These are phyloP conservation scores for Atkinsonella texensis DNA, from an alignment of 2,329 filamentous ascomycete species.

Conservation along the genomic window DNA sequence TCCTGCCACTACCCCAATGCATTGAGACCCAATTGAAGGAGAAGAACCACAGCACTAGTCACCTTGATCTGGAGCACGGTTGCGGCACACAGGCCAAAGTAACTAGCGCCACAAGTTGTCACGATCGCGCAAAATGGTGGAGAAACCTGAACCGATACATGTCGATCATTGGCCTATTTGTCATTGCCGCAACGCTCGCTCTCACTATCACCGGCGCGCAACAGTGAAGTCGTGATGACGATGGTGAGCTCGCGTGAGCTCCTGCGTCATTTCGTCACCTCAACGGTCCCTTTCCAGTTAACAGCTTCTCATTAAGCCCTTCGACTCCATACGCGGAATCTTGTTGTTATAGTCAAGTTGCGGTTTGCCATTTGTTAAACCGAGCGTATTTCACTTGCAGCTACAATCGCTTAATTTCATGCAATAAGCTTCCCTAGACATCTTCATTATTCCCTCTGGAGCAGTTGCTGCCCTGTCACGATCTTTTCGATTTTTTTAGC, in stretches of 20 bases:
- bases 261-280: no score
- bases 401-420: no score
- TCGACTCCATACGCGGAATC: not conserved
- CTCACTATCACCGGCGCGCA: slow-evolving; percentile 42
- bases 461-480: not conserved
- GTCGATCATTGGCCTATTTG: slow-evolving; percentile 42
- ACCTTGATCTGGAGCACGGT: slow-evolving; percentile 25
- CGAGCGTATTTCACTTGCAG: no score
- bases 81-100: slow-evolving; percentile 21
- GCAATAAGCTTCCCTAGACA: not conserved
- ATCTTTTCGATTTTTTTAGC: not conserved
- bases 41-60: slow-evolving; percentile 26
- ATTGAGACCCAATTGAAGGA: slow-evolving; percentile 41
- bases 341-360: no score
- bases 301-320: not conserved
- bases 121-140: slow-evolving; percentile 47
- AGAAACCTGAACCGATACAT: slow-evolving; percentile 46
- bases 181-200: slow-evolving; percentile 39
- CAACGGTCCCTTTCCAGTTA: not conserved
- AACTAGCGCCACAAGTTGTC: slow-evolving; percentile 32
- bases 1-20: slow-evolving; percentile 56
- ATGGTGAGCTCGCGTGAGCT: not conserved
- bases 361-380: no score
- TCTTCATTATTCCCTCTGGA: not conserved
- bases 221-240: slow-evolving; percentile 27